These are phyloP conservation scores for Claviceps monticola DNA, from an alignment of 2,329 filamentous ascomycete species.

Conservation along the genomic window DNA sequence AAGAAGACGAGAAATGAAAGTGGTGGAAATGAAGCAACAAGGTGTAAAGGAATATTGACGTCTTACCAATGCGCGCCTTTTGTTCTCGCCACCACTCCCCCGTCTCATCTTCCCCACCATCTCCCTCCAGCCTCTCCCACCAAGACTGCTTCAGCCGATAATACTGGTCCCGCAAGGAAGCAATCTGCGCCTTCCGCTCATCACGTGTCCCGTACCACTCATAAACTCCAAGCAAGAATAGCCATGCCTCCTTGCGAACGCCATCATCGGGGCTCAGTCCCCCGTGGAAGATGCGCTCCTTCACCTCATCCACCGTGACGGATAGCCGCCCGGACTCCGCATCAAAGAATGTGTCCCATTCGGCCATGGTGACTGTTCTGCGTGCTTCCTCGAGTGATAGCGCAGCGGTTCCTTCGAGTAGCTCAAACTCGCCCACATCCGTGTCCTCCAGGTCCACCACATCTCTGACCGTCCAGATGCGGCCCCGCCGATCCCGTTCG, in stretches of 20 bases:
- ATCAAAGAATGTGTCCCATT: conserved; percentile 91
- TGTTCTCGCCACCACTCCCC: conserved; percentile 97
- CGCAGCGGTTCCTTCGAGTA: conserved; percentile 66
- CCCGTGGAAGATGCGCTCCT: conserved; percentile 93
- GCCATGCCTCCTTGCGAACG: conserved; percentile 90
- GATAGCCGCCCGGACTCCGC: conserved; percentile 56
- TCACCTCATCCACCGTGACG: conserved; percentile 80
- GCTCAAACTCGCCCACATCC: conserved; percentile 89
- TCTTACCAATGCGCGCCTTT: conserved; percentile 77
- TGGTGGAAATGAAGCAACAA: neutral
- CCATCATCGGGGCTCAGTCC: conserved; percentile 81
- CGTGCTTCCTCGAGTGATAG: conserved; percentile 65
- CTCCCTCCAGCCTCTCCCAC: conserved; percentile 89
- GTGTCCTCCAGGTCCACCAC: conserved; percentile 90
- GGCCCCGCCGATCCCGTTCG: conserved; percentile 69
- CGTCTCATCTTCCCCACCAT: conserved; percentile 64
- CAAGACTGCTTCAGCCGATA: conserved; percentile 85
- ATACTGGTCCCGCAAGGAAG: conserved; percentile 83
- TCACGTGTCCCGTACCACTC: conserved; percentile 84
- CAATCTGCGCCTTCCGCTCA: conserved; percentile 70
- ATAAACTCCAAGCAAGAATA: conserved; percentile 83
- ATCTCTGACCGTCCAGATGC: conserved; percentile 88
- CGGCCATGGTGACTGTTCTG: conserved; percentile 62
- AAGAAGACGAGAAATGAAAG: neutral
- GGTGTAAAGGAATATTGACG: neutral